Evolutionary conservation across 164 flowering plant species (phyloP), one percentile per base, ranked within the genome.

Genomic region (Umbilicus rupestris): DNA sequence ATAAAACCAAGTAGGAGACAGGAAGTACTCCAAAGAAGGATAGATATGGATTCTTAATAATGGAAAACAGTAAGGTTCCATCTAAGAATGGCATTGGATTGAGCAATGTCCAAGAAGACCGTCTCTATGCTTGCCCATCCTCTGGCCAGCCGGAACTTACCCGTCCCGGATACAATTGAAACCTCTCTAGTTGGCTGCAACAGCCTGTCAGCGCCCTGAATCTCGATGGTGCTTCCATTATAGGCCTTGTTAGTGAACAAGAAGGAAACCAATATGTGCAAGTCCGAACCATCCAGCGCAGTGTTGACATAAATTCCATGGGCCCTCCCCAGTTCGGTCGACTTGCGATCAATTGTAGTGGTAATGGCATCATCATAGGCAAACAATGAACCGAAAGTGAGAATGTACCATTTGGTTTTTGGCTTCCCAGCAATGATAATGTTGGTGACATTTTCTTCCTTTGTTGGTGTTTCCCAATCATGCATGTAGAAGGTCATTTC

Each of bases 81-180:
- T 3, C 66, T 19, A 14, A 63, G 24, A 39, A 63, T 63, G 12
- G 66, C 66, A 20, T 63, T 63, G 9, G 26, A 35, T 2, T 63
- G 17, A 19, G 66, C 11, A 3, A 35, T 63, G 46, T 63, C 66
- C 14, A 35, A 14, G n/a, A 39, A 41, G 19, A 41, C 47, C 1
- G 66, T 64, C n/a, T 59, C 62, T 10, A 71, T 29, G 3, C 28
- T 66, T 5, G 66, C 69, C 50, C 39, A 71, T 11, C 74, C 74
- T 29, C 67, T 46, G 2, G 70, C 63, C 49, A 71, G n/a, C 65
- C 71, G 33, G 26, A 74, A 74, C 35, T 63, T 64, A 17, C 71
- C 77, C 16, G 77, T 74, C 2, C 69, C 77, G 17, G 69, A 68
- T 7, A 74, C 73, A 3, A 74, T 62, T 2, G 71, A 68, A 47